A percentile compares a stretch with the other conserved stretches of the same genome.
These are phyloP conservation scores for Capsicum chinense DNA, from an alignment of 257 asterid species.

Conservation along the genomic window DNA sequence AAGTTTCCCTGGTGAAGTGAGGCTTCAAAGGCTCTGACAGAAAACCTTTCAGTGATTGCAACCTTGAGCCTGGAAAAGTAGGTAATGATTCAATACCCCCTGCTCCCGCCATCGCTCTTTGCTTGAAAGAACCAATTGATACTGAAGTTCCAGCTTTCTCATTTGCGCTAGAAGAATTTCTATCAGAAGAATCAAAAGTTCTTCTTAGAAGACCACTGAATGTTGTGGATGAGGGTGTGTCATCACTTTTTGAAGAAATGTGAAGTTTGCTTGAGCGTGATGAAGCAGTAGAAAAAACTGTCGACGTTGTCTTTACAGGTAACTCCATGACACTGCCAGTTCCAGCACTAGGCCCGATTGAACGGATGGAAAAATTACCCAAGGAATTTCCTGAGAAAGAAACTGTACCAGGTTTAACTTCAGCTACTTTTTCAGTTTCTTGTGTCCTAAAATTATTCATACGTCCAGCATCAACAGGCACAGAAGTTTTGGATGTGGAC, in stretches of 20 bases:
- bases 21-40: slow-evolving; percentile 47
- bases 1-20: slow-evolving; percentile 49
- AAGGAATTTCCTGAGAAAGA: slow-evolving; percentile 42
- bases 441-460: slow-evolving; percentile 26
- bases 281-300: slow-evolving; percentile 44
- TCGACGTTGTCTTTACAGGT: slow-evolving; percentile 41
- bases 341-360: slow-evolving; percentile 42
- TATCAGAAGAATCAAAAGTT: slow-evolving; percentile 41
- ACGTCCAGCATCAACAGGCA: slow-evolving; percentile 30
- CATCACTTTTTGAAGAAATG: slow-evolving; percentile 31
- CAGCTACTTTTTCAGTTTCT: slow-evolving; percentile 44
- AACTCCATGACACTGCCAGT: slow-evolving; percentile 42
- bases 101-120: slow-evolving; percentile 38
- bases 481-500: slow-evolving; percentile 33
- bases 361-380: slow-evolving; percentile 48
- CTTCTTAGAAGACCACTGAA: slow-evolving; percentile 36
- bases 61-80: slow-evolving; percentile 45
- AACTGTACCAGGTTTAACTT: slow-evolving; percentile 45
- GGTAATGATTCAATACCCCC: slow-evolving; percentile 45
- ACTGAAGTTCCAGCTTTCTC: slow-evolving; percentile 47
- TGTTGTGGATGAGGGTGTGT: slow-evolving; percentile 37
- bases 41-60: slow-evolving; percentile 40
- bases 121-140: slow-evolving; percentile 49
- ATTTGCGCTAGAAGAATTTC: slow-evolving; percentile 45
- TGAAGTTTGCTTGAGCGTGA: slow-evolving; percentile 35